These are phyloP conservation scores for Rhypophila decipiens DNA, from an alignment of 495 filamentous ascomycete species.

Conservation along the genomic window DNA sequence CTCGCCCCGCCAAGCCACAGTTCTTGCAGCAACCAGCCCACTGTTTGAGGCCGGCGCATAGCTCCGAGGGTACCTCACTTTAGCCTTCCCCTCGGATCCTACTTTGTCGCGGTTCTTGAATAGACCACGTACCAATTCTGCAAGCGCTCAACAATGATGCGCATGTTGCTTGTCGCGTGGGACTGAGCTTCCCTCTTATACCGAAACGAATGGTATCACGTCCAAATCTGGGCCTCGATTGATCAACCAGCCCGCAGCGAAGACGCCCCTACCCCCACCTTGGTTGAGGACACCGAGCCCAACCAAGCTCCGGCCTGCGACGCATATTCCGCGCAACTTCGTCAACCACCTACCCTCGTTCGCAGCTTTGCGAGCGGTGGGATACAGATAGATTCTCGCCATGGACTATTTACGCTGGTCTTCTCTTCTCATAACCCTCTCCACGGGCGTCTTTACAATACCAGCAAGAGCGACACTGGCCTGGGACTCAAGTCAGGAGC, in stretches of 20 bases:
- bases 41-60: too few relatives aligned
- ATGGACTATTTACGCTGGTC: slow-evolving; percentile 1
- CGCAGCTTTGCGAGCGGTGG: not conserved
- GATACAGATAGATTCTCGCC: not conserved
- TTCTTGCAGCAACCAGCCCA: too few relatives aligned
- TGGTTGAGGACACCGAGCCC: not conserved
- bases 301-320: not conserved
- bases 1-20: too few relatives aligned
- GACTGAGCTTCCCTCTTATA: not conserved
- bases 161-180: not conserved
- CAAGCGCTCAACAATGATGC: slow-evolving; percentile 1
- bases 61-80: too few relatives aligned
- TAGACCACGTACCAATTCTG: too few relatives aligned
- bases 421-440: slow-evolving; percentile 12
- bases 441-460: slow-evolving; percentile 1
- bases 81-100: too few relatives aligned
- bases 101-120: too few relatives aligned
- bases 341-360: not conserved
- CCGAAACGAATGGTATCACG: too few relatives aligned
- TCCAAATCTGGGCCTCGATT: not conserved
- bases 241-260: too few relatives aligned
- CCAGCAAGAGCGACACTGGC: slow-evolving; percentile 5
- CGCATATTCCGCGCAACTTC: not conserved
- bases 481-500: slow-evolving; percentile 15
- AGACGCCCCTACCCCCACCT: too few relatives aligned